Conservation (phyloP, 1,139 yeast species). For the Saccharomyces hybrid region DNA sequence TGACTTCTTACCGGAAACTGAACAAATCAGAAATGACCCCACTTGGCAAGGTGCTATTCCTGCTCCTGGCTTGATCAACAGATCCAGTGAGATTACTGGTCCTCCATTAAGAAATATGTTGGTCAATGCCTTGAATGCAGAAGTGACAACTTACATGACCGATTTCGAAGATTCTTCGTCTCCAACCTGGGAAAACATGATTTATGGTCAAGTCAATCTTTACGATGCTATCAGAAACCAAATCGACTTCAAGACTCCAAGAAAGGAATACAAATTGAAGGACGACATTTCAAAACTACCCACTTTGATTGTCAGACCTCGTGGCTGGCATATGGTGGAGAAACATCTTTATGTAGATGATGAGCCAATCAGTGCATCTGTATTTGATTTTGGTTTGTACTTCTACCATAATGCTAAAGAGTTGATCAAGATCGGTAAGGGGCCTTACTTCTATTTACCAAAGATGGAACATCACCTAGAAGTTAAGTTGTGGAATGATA, state of each 20-base stretch:
- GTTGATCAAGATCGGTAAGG: slow-evolving; percentile 50
- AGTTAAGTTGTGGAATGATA: slow-evolving; percentile 66
- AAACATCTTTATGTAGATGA: slow-evolving; percentile 61
- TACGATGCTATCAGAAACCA: slow-evolving; percentile 74
- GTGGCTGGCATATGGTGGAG: slow-evolving; percentile 78
- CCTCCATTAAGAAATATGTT: slow-evolving; percentile 87
- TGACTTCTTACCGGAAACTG: slow-evolving; percentile 58
- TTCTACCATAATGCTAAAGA: slow-evolving; percentile 60
- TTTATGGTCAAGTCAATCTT: slow-evolving; percentile 80
- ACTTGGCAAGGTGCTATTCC: slow-evolving; percentile 62
- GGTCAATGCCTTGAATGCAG: slow-evolving; percentile 80
- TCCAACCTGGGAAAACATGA: slow-evolving; percentile 86
- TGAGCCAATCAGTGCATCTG: slow-evolving; percentile 64
- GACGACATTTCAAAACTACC: slow-evolving; percentile 48
- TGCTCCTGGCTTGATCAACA: slow-evolving; percentile 57
- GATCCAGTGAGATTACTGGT: slow-evolving; percentile 79
- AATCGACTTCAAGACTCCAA: slow-evolving; percentile 45
- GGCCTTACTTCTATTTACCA: slow-evolving; percentile 66
- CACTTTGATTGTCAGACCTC: slow-evolving; percentile 70
- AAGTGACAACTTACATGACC: slow-evolving; percentile 85
- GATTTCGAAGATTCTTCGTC: slow-evolving; percentile 90
- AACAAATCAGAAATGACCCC: slow-evolving; percentile 55
- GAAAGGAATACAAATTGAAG: slow-evolving; percentile 42
- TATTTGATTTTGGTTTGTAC: slow-evolving; percentile 66
- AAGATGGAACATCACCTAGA: slow-evolving; percentile 71